Conservation (phyloP, 441 rosid species). For the Manihot esculenta region DNA sequence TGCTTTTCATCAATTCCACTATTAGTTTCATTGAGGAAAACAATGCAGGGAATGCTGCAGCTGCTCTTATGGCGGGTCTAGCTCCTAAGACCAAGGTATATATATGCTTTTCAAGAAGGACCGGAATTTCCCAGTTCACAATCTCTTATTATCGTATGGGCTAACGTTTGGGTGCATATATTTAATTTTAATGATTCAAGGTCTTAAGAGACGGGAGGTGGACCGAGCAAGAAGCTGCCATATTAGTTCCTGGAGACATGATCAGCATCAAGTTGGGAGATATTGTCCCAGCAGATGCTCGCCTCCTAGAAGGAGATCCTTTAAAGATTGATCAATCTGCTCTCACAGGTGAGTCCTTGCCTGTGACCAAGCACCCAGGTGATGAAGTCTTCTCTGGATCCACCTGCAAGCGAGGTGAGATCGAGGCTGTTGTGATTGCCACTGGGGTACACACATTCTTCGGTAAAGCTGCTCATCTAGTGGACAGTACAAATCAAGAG, state of each 20-base stretch:
- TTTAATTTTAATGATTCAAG: conserved; percentile 30
- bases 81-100: conserved; percentile 88
- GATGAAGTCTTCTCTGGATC: conserved; percentile 84
- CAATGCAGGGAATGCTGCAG: conserved; percentile 92
- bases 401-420: conserved; percentile 95
- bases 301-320: conserved; percentile 92
- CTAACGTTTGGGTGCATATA: background rate
- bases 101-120: background rate
- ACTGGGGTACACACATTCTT: conserved; percentile 96
- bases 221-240: conserved; percentile 80
- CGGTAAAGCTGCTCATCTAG: conserved; percentile 96
- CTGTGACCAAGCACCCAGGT: conserved; percentile 70
- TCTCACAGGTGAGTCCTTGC: conserved; percentile 87
- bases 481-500: conserved; percentile 79
- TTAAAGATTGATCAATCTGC: conserved; percentile 88
- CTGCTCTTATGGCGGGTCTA: conserved; percentile 96
- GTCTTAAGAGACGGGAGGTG: conserved; percentile 84
- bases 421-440: conserved; percentile 91
- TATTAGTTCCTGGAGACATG: conserved; percentile 86
- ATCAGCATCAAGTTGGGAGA: conserved; percentile 91
- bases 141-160: background rate
- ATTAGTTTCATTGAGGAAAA: conserved; percentile 88
- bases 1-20: conserved; percentile 87
- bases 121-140: background rate
- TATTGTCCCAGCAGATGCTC: conserved; percentile 89